phyloP scores from a whole-genome alignment of 331 rosid species.

The Acacia concinna region DNA sequence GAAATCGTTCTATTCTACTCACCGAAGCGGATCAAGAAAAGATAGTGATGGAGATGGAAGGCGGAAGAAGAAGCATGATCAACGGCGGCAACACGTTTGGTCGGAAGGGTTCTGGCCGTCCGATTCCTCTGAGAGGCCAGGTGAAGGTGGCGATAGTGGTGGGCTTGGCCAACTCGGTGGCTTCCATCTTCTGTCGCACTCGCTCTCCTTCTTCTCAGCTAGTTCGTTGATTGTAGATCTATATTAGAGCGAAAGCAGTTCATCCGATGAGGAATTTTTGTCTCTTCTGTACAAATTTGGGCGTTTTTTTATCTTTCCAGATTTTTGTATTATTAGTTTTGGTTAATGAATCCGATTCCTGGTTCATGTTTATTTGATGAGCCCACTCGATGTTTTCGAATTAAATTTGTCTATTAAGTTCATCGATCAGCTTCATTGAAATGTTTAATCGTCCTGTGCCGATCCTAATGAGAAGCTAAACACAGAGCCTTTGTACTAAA shows the following conservation, averaged over 20 bases:
- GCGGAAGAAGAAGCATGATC: constrained; percentile 29
- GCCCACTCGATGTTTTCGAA: background rate
- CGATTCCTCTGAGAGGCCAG: constrained; percentile 49
- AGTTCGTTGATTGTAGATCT: background rate
- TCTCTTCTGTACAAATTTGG: constrained; percentile 31
- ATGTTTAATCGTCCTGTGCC: no score
- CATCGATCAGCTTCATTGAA: background rate
- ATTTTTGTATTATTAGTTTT: constrained; percentile 25
- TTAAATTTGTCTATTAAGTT: background rate
- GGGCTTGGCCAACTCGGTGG: constrained; percentile 43
- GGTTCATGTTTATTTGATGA: background rate
- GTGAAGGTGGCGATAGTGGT: constrained; percentile 49
- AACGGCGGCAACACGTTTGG: constrained; percentile 12
- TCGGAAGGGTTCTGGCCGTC: constrained; percentile 33
- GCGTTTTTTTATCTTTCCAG: background rate
- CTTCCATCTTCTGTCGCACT: constrained; percentile 48
- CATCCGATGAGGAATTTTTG: constrained; percentile 10
- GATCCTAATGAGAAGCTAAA: background rate
- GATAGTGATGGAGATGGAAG: constrained; percentile 34
- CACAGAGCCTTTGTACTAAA: background rate
- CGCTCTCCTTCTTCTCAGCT: background rate
- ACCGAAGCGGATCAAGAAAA: background rate
- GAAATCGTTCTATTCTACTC: background rate
- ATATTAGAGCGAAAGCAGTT: background rate
- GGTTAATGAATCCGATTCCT: constrained; percentile 19